These are phyloP conservation scores for Acorus gramineus DNA, from an alignment of 106 monocot species.

Conservation along the genomic window DNA sequence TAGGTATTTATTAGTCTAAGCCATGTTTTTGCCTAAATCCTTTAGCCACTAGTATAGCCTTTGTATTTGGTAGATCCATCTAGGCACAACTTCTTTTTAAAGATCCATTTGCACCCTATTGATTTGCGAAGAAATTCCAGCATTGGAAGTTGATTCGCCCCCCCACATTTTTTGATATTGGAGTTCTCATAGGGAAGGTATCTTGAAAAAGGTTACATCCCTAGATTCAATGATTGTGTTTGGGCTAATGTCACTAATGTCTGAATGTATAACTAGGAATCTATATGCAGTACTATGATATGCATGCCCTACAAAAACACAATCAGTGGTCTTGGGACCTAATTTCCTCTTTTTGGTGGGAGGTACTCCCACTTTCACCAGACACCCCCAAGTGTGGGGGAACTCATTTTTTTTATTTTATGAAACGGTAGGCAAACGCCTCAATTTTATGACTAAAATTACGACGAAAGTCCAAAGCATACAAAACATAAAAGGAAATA, in stretches of 20 bases:
- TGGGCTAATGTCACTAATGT: not conserved
- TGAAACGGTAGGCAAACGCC: too few species aligned
- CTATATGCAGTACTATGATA: not conserved
- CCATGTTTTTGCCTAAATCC: too few species aligned
- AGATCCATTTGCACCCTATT: not conserved
- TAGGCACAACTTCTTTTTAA: constrained; percentile 1
- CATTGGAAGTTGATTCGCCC: too few species aligned
- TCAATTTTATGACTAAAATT: too few species aligned
- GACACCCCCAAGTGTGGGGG: not conserved
- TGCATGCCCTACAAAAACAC: not conserved
- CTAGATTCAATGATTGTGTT: not conserved
- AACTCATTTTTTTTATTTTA: too few species aligned
- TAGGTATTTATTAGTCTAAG: too few species aligned
- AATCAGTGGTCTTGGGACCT: constrained; percentile 1
- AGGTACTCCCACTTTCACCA: not conserved
- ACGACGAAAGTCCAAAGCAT: too few species aligned
- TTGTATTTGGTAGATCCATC: not conserved
- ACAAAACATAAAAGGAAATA: too few species aligned
- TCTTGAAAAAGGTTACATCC: not conserved
- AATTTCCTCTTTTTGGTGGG: not conserved
- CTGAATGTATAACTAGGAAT: not conserved
- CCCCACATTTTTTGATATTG: not conserved
- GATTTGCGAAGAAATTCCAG: not conserved
- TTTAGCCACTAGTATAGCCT: too few species aligned
- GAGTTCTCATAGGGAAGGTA: not conserved